Conservation (phyloP, 345 rosid species). For the Eucalyptus grandis region DNA sequence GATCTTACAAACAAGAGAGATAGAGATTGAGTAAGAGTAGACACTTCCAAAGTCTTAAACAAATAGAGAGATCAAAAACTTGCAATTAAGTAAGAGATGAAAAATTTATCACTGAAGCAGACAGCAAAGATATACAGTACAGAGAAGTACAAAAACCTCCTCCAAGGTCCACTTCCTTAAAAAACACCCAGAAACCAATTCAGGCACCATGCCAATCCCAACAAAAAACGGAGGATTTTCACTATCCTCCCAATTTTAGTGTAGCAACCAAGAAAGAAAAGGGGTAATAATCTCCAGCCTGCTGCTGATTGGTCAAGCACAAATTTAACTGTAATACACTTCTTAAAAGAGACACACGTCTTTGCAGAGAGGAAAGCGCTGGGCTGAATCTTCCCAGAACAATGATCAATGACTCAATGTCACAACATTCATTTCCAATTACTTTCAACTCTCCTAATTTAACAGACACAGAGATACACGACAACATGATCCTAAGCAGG, state of each 20-base stretch:
- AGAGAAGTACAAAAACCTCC: not conserved
- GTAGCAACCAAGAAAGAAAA: not conserved
- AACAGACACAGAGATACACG: not conserved
- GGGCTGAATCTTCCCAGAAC: not conserved
- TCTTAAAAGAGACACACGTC: not conserved
- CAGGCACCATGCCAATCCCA: not conserved
- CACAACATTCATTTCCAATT: not conserved
- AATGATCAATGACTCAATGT: not conserved
- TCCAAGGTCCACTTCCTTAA: not conserved
- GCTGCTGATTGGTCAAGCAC: not conserved
- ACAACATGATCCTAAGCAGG: not conserved
- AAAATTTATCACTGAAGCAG: not conserved
- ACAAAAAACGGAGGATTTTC: not conserved
- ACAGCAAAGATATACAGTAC: not conserved
- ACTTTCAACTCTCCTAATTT: not conserved
- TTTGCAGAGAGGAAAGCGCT: not conserved
- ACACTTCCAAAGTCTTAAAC: not conserved
- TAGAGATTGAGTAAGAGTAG: not conserved
- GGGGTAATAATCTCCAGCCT: not conserved
- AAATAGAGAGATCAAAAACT: not conserved
- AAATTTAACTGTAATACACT: not conserved
- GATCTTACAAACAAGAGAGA: not conserved
- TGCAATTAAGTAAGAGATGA: not conserved
- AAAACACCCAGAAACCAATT: not conserved
- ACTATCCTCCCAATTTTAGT: not conserved